Evolutionary conservation across 129 eudicot genomes (phyloP), one percentile per base, ranked within the genome.

Genomic region (Chrysanthemum lavandulifolium): DNA sequence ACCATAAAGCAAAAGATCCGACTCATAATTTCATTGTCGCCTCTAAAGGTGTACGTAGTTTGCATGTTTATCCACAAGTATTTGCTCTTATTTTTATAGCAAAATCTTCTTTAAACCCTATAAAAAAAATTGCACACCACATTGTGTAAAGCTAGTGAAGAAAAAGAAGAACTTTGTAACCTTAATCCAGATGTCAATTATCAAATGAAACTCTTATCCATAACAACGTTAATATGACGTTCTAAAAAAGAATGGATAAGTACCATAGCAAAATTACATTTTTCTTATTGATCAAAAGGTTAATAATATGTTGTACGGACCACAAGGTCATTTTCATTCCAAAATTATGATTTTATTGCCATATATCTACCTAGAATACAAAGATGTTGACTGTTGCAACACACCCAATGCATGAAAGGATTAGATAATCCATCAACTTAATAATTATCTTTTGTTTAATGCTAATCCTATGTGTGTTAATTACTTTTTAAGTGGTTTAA

Each of bases 351-450:
- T 62, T 31, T 18, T 4, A 18, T 59, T 19, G 25, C 61, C 69
- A 31, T 51, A 64, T 64, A 64, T 63, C 2, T 15, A 72, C 18
- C 47, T 65, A 18, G 29, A 78, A 45, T 77, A 71, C 72, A 78
- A 71, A 64, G 67, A 71, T 61, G 48, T 61, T n/a, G 56, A 45
- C 2, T 59, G 4, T 57, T 61, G 82, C 59, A n/a, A 54, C 23
- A 71, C 54, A 65, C 33, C 78, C 73, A 65, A 56, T 78, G 77
- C 82, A 78, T 78, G 73, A 63, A 65, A 71, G 73, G 77, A 47
- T 55, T 69, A 63, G 84, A 80, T 80, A 56, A 49, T 71, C 73
- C 77, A 80, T 18, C 29, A 78, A 56, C 67, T 72, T 12, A 63
- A 57, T 14, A 12, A 51, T 78, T 27, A 72, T 78, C 48, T 78